These are phyloP conservation scores for Coemansia sp. DNA, from an alignment of 192 early-diverging fungal genomes.

Conservation along the genomic window DNA sequence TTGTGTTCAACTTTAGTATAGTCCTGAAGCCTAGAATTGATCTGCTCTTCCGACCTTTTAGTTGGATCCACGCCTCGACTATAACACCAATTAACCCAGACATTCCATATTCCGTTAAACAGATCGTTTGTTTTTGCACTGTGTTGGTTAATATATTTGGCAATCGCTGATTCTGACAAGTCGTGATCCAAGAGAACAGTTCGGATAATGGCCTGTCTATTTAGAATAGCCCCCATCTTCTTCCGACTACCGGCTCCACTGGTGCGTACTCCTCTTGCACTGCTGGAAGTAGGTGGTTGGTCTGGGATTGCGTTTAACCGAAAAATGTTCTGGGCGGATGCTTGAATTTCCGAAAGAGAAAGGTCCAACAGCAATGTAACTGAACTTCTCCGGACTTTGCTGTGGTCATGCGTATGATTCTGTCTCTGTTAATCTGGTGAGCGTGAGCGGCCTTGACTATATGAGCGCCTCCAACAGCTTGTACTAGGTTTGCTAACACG, in stretches of 20 bases:
- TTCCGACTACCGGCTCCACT: background rate
- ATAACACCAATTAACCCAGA: background rate
- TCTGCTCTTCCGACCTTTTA: background rate
- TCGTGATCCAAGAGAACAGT: background rate
- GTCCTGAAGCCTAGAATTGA: background rate
- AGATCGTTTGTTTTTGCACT: background rate
- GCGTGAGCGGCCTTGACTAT: background rate
- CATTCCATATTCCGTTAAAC: background rate
- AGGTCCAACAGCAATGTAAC: background rate
- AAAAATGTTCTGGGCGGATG: background rate
- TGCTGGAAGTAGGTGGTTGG: background rate
- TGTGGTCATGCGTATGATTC: background rate
- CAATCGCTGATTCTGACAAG: background rate
- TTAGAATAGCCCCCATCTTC: background rate
- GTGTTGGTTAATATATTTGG: background rate
- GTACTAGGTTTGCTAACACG: background rate
- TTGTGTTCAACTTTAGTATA: no score
- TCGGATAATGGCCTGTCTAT: background rate
- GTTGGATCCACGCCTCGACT: background rate
- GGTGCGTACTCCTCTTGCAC: background rate
- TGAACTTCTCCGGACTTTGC: no score
- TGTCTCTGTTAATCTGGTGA: background rate
- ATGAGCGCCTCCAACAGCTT: background rate
- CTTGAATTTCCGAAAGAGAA: background rate
- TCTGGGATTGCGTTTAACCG: no score